Evolutionary conservation across 768 basidiomycete genomes (phyloP).

Genomic region (Podaxis rugospora): DNA sequence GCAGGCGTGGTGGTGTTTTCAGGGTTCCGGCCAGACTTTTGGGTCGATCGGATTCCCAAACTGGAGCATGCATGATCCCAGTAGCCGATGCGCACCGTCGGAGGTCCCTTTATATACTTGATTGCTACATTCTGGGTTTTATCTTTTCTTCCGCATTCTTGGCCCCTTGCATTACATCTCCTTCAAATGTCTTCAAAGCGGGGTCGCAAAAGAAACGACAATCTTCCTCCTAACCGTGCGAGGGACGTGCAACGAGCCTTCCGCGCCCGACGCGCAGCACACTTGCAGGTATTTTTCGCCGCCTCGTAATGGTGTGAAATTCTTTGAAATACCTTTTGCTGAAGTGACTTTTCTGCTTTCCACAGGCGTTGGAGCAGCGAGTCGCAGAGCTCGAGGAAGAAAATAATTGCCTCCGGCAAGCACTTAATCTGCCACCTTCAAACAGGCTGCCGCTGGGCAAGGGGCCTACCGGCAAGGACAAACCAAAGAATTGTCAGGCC

Average conservation of each 20-base stretch:
- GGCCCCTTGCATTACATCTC: slow-evolving; percentile 21
- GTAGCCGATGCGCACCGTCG: slow-evolving; percentile 28
- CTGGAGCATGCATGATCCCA: slow-evolving; percentile 20
- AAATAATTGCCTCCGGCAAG: slow-evolving; percentile 67
- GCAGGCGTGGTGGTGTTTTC: slow-evolving; percentile 5
- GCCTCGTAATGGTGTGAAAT: slow-evolving; percentile 30
- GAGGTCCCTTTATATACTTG: slow-evolving; percentile 40
- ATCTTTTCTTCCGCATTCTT: slow-evolving; percentile 22
- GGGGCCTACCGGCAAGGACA: slow-evolving; percentile 87
- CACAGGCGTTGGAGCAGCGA: slow-evolving; percentile 75
- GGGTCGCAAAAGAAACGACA: slow-evolving; percentile 80
- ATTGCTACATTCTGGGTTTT: slow-evolving; percentile 14
- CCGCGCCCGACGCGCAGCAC: slow-evolving; percentile 82
- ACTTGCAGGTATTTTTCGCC: slow-evolving; percentile 61
- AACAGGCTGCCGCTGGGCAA: slow-evolving; percentile 70
- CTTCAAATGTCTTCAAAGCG: slow-evolving; percentile 77
- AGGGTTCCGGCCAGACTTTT: slow-evolving; percentile 7
- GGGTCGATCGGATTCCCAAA: slow-evolving; percentile 21
- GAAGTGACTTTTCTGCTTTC: slow-evolving; percentile 23
- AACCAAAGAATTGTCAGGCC: slow-evolving; percentile 49
- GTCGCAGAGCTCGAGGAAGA: slow-evolving; percentile 83
- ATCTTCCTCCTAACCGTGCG: slow-evolving; percentile 76
- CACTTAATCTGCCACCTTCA: slow-evolving; percentile 70
- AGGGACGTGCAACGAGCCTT: slow-evolving; percentile 89
- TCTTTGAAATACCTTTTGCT: slow-evolving; percentile 28